A percentile compares a stretch with the other conserved stretches of the same genome.
Evolutionary conservation across 192 early-diverging fungal genomes (phyloP).

Genomic region (Thamnidium elegans): DNA sequence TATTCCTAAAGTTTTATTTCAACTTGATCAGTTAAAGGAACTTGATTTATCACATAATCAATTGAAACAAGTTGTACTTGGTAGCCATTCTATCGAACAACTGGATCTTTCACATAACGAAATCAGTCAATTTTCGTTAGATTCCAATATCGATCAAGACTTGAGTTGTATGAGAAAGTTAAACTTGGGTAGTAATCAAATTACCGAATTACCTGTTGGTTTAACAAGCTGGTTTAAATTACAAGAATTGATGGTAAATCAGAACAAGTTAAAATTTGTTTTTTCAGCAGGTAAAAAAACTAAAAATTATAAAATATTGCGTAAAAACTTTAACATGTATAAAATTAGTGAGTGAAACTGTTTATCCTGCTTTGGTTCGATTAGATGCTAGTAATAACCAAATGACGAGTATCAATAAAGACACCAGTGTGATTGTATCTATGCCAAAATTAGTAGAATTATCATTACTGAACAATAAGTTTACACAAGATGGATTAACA

Average conservation of each 20-base stretch:
- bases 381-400: slow-evolving; percentile 34
- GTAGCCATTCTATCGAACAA: background rate
- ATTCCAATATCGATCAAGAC: background rate
- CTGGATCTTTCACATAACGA: slow-evolving; percentile 9
- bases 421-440: background rate
- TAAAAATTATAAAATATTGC: too few relatives aligned
- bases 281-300: slow-evolving; percentile 1
- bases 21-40: slow-evolving; percentile 36
- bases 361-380: slow-evolving; percentile 7
- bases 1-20: slow-evolving; percentile 38
- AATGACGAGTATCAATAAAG: slow-evolving; percentile 24
- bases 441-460: slow-evolving; percentile 48
- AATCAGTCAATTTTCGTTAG: background rate
- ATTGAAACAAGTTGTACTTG: background rate
- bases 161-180: slow-evolving; percentile 7
- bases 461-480: slow-evolving; percentile 35
- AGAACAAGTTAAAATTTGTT: slow-evolving; percentile 5
- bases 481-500: slow-evolving; percentile 32
- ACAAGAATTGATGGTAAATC: slow-evolving; percentile 13
- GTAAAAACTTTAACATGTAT: too few relatives aligned
- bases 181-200: slow-evolving; percentile 13
- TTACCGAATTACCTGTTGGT: slow-evolving; percentile 32
- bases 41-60: slow-evolving; percentile 42
- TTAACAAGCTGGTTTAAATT: background rate
- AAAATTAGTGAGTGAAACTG: too few relatives aligned